These are phyloP conservation scores for Naumovozyma baii DNA, from an alignment of 805 yeast genomes.

Conservation along the genomic window DNA sequence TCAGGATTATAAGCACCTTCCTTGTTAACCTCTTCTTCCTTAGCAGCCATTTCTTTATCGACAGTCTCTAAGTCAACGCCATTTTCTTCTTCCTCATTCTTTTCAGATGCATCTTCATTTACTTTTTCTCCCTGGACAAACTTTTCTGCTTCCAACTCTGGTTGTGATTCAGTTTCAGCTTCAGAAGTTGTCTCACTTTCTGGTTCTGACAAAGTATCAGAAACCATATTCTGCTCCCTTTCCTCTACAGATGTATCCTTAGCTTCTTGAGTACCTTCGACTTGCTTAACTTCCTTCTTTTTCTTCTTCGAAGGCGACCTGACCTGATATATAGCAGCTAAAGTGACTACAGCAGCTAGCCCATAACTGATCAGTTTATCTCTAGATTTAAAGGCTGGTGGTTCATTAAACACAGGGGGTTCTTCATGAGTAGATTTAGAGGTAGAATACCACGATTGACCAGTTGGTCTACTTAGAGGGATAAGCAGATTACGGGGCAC, in stretches of 20 bases:
- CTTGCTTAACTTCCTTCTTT: background rate
- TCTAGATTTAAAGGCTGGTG: background rate
- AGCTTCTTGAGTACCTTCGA: background rate
- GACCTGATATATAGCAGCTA: constrained; percentile 2
- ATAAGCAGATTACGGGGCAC: background rate
- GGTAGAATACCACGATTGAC: constrained; percentile 1
- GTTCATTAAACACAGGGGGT: background rate
- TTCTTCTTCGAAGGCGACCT: background rate
- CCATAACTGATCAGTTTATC: background rate
- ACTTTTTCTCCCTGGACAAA: too few species aligned
- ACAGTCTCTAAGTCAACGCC: background rate
- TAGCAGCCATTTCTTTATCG: constrained; percentile 5
- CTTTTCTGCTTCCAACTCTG: background rate
- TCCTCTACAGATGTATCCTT: background rate
- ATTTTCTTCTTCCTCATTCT: background rate
- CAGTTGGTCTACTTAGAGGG: background rate
- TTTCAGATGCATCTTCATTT: background rate
- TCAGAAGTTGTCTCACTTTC: background rate
- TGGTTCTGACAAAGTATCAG: background rate
- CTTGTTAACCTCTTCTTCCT: constrained; percentile 32
- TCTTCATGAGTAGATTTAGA: constrained; percentile 1
- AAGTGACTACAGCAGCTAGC: constrained; percentile 1
- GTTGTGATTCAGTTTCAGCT: background rate
- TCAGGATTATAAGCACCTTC: constrained; percentile 85
- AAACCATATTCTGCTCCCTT: background rate